Percentiles rank a stretch among this genome's conserved stretches.
phyloP scores from a whole-genome alignment of 108 stramenopile species.

The Asterionellopsis glacialis region DNA sequence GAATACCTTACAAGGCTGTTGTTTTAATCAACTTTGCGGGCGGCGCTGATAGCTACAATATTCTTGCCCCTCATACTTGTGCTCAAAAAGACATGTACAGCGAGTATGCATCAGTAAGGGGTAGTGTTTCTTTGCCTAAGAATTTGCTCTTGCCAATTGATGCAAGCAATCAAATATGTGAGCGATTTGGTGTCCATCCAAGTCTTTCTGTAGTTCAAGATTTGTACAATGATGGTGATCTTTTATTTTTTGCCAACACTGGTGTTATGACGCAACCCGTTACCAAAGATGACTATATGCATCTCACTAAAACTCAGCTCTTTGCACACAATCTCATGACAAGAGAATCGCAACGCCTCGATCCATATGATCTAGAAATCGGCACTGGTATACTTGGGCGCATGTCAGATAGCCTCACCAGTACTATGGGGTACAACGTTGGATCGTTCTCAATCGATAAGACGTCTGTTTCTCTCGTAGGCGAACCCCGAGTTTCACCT shows the following conservation, averaged over 20 bases:
- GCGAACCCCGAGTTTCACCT: not conserved
- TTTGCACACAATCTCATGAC: conserved; percentile 48
- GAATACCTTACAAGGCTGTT: conserved; percentile 25
- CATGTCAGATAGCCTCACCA: conserved; percentile 28
- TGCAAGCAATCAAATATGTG: conserved; percentile 1
- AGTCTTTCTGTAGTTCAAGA: not conserved
- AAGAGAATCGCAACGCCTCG: conserved; percentile 23
- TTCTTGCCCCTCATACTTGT: conserved; percentile 11
- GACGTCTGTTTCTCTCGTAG: conserved; percentile 13
- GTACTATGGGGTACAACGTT: not conserved
- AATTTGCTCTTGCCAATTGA: not conserved
- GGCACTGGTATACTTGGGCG: conserved; percentile 42
- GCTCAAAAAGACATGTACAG: not conserved
- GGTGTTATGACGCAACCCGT: conserved; percentile 19
- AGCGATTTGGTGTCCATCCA: conserved; percentile 4
- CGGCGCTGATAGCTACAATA: conserved; percentile 12
- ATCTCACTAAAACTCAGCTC: conserved; percentile 1
- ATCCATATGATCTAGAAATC: conserved; percentile 24
- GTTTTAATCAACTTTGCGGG: conserved; percentile 18
- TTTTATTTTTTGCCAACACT: conserved; percentile 16
- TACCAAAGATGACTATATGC: conserved; percentile 8
- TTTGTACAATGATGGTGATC: conserved; percentile 21
- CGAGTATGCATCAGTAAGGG: conserved; percentile 6
- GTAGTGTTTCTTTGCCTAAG: conserved; percentile 1
- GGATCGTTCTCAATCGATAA: conserved; percentile 13